Evolutionary conservation across 106 monocot genomes (phyloP).

Genomic region (Dendrobium officinale): DNA sequence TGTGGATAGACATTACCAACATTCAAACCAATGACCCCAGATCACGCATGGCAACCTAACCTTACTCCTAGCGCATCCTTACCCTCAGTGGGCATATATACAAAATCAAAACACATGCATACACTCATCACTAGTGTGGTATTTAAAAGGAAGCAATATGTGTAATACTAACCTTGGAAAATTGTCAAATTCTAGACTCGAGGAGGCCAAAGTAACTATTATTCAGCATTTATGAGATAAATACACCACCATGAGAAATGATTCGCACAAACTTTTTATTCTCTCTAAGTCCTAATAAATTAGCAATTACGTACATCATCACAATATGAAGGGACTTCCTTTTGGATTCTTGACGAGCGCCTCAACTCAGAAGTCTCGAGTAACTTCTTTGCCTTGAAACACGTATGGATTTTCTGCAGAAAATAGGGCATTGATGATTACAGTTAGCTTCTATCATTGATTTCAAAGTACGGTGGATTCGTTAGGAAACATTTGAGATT

Average conservation of each 20-base stretch:
- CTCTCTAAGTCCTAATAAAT: background rate
- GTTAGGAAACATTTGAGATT: background rate
- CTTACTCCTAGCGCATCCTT: no score
- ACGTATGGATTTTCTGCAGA: background rate
- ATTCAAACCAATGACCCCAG: no score
- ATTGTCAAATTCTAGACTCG: background rate
- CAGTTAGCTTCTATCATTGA: background rate
- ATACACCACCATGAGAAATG: background rate
- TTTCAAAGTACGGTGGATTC: background rate
- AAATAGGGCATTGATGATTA: background rate
- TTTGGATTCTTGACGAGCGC: constrained; percentile 2
- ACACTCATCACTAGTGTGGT: no score
- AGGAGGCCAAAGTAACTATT: background rate
- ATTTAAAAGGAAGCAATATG: no score
- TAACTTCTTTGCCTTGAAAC: background rate
- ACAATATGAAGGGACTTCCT: background rate
- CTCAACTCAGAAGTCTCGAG: constrained; percentile 8
- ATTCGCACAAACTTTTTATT: background rate
- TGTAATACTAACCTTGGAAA: no score
- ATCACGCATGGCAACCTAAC: no score
- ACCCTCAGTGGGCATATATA: no score
- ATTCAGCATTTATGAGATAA: background rate
- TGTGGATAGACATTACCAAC: no score
- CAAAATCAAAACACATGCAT: no score
- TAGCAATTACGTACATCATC: constrained; percentile 2